Evolutionary conservation across 2,329 filamentous ascomycete genomes (phyloP), one percentile per base, ranked within the genome.

Genomic region (Colletotrichum cordylinicola): DNA sequence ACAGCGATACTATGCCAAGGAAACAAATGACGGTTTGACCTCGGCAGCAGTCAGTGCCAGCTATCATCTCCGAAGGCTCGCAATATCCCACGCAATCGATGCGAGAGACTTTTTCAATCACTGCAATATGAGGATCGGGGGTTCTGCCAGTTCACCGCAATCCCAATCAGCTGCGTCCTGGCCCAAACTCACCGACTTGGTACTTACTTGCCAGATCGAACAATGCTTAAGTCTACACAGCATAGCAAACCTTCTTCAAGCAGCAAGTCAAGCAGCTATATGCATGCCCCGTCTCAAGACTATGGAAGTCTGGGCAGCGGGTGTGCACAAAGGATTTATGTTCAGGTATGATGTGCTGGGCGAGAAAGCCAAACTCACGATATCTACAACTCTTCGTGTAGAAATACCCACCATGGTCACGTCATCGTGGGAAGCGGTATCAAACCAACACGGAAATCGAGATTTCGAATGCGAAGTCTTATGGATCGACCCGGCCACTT

Each of bases 41-140:
- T 43, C 18, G 9, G 39, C 39, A 2, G 39, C 39, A 43, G 39
- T 43, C 9, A 43, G 18, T 43, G 18, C 18, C 18, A 43, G 39
- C 39, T n/a, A 3, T n/a, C 10, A n/a, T n/a, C 39, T 43, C 9
- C 10, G 1, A 1, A 10, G 18, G 9, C 39, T n/a, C 18, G 39
- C 39, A 12, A 43, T 43, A 12, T 10, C 39, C 1, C 18, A 43
- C 6, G 18, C 18, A 43, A 43, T 43, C 18, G 18, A 43, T 43
- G 39, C 39, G 39, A 43, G 6, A 6, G 18, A 43, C 39, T 43
- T 43, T 43, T 43, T 43, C 9, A 12, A 5, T 1, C 18, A 43
- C 9, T 43, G 3, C 5, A n/a, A 43, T n/a, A 0, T 43, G 39
- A 18, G 10, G 9, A n/a, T 12, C 0, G 18, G n/a, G 9, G 5